A percentile compares a stretch with the other conserved stretches of the same genome.
Evolutionary conservation across 257 asterid genomes (phyloP).

Genomic region (Paulownia fortunei): DNA sequence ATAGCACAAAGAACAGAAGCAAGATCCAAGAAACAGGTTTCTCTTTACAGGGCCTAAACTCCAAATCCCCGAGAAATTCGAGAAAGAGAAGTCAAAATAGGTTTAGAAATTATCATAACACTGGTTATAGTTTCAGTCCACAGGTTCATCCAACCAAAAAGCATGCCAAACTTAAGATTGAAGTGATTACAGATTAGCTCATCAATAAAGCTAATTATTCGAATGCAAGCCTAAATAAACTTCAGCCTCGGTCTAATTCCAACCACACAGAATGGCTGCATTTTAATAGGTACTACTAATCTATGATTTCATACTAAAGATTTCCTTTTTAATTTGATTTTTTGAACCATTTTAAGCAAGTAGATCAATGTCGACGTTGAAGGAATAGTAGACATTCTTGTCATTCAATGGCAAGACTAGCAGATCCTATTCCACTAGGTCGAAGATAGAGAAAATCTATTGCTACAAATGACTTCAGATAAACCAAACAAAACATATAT

Average conservation of each 20-base stretch:
- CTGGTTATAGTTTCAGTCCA: slow-evolving; percentile 3
- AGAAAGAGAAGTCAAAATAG: background rate
- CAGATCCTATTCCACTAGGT: slow-evolving; percentile 1
- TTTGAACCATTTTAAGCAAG: slow-evolving; percentile 11
- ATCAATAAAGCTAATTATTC: background rate
- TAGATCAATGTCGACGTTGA: background rate
- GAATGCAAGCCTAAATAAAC: background rate
- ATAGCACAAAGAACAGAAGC: background rate
- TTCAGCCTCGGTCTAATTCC: background rate
- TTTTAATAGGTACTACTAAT: background rate
- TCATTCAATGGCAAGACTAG: slow-evolving; percentile 14
- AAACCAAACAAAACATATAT: background rate
- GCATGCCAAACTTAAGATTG: slow-evolving; percentile 2
- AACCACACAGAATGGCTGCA: background rate
- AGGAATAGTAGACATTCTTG: background rate
- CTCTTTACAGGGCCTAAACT: background rate
- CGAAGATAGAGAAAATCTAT: background rate
- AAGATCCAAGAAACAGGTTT: background rate
- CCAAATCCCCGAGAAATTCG: background rate
- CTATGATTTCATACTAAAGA: background rate
- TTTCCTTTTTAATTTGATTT: background rate
- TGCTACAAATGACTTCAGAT: background rate
- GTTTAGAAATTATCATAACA: slow-evolving; percentile 5
- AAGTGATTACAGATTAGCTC: slow-evolving; percentile 11
- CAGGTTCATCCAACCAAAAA: background rate